These are phyloP conservation scores for Aspergillus terreus DNA, from an alignment of 2,329 filamentous ascomycete species.

Conservation along the genomic window DNA sequence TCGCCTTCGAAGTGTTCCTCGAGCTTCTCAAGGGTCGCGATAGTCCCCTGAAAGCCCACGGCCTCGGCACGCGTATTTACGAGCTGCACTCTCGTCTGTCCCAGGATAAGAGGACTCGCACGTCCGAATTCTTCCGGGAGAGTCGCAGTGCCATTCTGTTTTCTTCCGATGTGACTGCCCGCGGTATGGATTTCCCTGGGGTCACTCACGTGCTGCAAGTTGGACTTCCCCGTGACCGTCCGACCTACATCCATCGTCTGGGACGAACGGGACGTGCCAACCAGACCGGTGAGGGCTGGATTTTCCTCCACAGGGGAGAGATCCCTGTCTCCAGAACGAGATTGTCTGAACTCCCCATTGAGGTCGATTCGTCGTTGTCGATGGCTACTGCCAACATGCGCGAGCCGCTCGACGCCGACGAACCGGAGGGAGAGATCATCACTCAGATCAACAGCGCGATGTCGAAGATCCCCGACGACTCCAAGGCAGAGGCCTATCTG, in stretches of 20 bases:
- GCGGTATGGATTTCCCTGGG: conserved; percentile 78
- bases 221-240: conserved; percentile 60
- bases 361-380: conserved; percentile 14
- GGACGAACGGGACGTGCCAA: conserved; percentile 70
- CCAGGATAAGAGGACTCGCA: conserved; percentile 65
- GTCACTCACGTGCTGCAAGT: conserved; percentile 78
- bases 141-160: conserved; percentile 63
- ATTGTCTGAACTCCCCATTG: conserved; percentile 9
- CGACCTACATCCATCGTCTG: conserved; percentile 73
- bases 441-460: conserved; percentile 44
- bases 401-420: conserved; percentile 4
- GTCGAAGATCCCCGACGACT: conserved; percentile 17
- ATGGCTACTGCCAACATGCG: conserved; percentile 8
- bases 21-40: conserved; percentile 41
- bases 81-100: conserved; percentile 77
- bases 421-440: conserved; percentile 18
- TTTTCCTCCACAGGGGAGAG: conserved; percentile 55
- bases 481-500: conserved; percentile 30
- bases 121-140: conserved; percentile 68
- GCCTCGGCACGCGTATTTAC: conserved; percentile 37
- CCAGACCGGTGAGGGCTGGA: conserved; percentile 60
- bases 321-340: conserved; percentile 39
- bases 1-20: conserved; percentile 59
- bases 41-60: conserved; percentile 22
- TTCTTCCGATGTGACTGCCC: conserved; percentile 75